Percentiles rank a stretch among this genome's conserved stretches.
phyloP scores from a whole-genome alignment of 1,284 basidiomycete genomes.

The Puccinia polysora region DNA sequence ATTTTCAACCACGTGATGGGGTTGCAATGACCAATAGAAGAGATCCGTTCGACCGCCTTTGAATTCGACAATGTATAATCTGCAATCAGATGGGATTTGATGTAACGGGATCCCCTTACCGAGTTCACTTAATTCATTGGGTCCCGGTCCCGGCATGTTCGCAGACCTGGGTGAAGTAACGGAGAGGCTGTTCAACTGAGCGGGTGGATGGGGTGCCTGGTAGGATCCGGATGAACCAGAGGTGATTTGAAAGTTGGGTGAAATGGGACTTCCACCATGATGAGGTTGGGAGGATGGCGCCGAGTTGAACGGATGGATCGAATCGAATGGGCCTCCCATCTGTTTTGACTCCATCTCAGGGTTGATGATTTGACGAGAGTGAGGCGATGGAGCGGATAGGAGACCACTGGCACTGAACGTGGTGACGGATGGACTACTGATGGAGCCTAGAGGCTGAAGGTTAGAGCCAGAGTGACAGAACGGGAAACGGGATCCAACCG shows the following conservation, averaged over 20 bases:
- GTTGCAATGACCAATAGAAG: constrained; percentile 73
- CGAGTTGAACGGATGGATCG: constrained; percentile 22
- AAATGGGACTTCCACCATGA: constrained; percentile 1
- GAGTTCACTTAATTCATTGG: constrained; percentile 59
- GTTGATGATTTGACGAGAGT: constrained; percentile 14
- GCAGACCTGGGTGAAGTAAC: neutral
- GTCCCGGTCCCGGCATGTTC: constrained; percentile 44
- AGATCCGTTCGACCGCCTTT: constrained; percentile 92
- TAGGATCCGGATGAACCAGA: constrained; percentile 45
- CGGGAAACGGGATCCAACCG: constrained; percentile 28
- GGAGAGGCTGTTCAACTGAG: constrained; percentile 46
- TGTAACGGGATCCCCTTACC: constrained; percentile 84
- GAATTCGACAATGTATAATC: constrained; percentile 95
- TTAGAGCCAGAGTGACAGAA: constrained; percentile 29
- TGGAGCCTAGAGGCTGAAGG: constrained; percentile 22
- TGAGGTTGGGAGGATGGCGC: neutral
- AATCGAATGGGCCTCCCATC: constrained; percentile 14
- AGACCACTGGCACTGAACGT: constrained; percentile 39
- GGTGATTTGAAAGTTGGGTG: constrained; percentile 11
- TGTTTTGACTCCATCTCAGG: neutral
- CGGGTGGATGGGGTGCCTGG: constrained; percentile 46
- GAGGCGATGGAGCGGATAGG: constrained; percentile 25
- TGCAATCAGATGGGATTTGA: constrained; percentile 69
- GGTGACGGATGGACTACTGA: constrained; percentile 34
- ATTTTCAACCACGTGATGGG: constrained; percentile 53